Conservation (phyloP, 768 basidiomycete species). For the Termitomyces sp. region DNA sequence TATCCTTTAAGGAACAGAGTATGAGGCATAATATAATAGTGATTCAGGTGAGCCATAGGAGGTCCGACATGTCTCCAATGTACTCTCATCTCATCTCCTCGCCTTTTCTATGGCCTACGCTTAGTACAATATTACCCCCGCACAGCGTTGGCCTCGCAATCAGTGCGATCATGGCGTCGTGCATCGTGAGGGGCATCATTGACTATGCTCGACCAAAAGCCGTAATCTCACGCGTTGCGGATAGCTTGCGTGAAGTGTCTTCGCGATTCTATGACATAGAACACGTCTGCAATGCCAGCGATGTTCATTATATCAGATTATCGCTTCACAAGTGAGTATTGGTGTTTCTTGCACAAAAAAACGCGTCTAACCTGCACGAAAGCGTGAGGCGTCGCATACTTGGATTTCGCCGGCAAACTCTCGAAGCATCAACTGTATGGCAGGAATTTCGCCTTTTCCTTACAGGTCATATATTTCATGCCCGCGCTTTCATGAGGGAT, state of each 20-base stretch:
- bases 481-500: neutral
- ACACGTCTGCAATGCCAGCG: neutral
- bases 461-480: neutral
- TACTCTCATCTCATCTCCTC: neutral
- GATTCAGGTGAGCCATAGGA: neutral
- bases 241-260: neutral
- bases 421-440: neutral
- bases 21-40: neutral
- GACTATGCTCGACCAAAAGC: neutral
- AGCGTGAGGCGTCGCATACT: neutral
- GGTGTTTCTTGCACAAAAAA: neutral
- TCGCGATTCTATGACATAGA: neutral
- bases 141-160: neutral
- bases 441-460: neutral
- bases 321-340: neutral
- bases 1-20: no score
- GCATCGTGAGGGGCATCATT: neutral
- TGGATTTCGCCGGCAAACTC: neutral
- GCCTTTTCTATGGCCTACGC: neutral
- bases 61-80: neutral
- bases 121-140: neutral
- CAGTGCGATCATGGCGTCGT: neutral
- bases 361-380: neutral
- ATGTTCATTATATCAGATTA: neutral
- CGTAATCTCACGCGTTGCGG: neutral